Evolutionary conservation across 2,329 filamentous ascomycete species (phyloP).

Genomic region (Tolypocladium ophioglossoides): DNA sequence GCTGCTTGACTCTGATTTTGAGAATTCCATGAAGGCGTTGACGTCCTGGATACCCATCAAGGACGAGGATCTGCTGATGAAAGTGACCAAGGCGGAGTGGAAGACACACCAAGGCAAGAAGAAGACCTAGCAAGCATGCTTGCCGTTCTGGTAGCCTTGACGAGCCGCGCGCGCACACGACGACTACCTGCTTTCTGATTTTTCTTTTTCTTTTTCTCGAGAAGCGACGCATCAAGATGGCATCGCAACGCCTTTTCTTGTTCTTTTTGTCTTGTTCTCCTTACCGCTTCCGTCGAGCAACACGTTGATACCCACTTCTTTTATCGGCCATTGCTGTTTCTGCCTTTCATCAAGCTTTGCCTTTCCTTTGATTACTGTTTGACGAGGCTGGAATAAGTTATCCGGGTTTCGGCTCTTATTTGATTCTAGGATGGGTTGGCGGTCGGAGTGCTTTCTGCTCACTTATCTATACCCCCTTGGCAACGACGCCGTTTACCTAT

Average conservation of each 20-base stretch:
- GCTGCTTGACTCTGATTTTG: conserved; percentile 86
- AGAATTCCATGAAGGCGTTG: conserved; percentile 94
- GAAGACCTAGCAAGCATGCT: conserved; percentile 22
- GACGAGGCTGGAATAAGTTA: neutral
- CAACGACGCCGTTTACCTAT: neutral
- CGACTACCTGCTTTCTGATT: conserved; percentile 1
- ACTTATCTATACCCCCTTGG: neutral
- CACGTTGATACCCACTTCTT: neutral
- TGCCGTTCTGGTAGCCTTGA: conserved; percentile 14
- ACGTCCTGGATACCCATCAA: conserved; percentile 91
- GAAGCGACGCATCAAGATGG: conserved; percentile 1
- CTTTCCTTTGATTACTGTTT: neutral
- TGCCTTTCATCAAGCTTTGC: neutral
- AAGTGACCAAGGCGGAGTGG: conserved; percentile 79
- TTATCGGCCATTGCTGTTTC: neutral
- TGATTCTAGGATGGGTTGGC: neutral
- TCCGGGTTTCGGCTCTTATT: neutral
- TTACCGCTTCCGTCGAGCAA: neutral
- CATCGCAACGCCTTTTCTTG: neutral
- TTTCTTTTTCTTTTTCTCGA: conserved; percentile 3
- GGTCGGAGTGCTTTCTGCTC: neutral
- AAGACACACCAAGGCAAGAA: conserved; percentile 49
- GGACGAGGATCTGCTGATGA: conserved; percentile 90
- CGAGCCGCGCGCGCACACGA: neutral
- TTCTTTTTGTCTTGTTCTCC: neutral